A percentile compares a stretch with the other conserved stretches of the same genome.
Evolutionary conservation across 2,329 filamentous ascomycete species (phyloP).

Genomic region (Claviceps pazoutovae): DNA sequence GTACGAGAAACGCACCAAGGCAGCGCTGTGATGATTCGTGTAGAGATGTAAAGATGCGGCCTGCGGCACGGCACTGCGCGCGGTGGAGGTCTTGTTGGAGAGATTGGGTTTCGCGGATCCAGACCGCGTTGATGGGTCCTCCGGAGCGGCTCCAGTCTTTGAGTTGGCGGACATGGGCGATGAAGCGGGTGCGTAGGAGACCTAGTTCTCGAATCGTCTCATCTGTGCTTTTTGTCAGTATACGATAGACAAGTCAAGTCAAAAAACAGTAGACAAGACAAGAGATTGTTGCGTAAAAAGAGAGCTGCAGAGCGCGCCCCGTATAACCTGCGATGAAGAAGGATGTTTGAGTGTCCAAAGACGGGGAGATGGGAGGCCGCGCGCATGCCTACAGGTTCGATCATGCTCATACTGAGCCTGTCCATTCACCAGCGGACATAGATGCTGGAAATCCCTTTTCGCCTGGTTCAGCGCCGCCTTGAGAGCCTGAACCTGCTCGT

Average conservation of each 20-base stretch:
- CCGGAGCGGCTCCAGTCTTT: slow-evolving; percentile 40
- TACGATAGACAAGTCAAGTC: no score
- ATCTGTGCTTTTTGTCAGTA: slow-evolving; percentile 19
- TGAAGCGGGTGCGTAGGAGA: slow-evolving; percentile 29
- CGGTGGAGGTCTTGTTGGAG: slow-evolving; percentile 40
- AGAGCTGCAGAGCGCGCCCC: no score
- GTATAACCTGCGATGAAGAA: no score
- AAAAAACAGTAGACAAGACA: no score
- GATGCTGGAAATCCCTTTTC: slow-evolving; percentile 45
- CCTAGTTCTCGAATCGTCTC: slow-evolving; percentile 39
- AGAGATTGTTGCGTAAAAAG: no score
- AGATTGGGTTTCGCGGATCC: slow-evolving; percentile 36
- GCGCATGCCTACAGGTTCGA: slow-evolving; percentile 29
- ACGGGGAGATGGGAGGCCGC: no score
- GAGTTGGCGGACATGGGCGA: slow-evolving; percentile 34
- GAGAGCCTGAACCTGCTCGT: slow-evolving; percentile 42
- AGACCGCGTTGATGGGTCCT: slow-evolving; percentile 41
- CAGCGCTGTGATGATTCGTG: slow-evolving; percentile 35
- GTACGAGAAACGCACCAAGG: slow-evolving; percentile 41
- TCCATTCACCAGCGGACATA: slow-evolving; percentile 40
- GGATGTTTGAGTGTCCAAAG: no score
- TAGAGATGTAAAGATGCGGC: slow-evolving; percentile 39
- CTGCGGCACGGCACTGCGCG: slow-evolving; percentile 42
- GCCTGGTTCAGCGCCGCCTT: slow-evolving; percentile 44
- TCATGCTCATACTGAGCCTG: slow-evolving; percentile 45